Evolutionary conservation across 768 basidiomycete species (phyloP), one percentile per base, ranked within the genome.

Genomic region (Suillus brevipes): DNA sequence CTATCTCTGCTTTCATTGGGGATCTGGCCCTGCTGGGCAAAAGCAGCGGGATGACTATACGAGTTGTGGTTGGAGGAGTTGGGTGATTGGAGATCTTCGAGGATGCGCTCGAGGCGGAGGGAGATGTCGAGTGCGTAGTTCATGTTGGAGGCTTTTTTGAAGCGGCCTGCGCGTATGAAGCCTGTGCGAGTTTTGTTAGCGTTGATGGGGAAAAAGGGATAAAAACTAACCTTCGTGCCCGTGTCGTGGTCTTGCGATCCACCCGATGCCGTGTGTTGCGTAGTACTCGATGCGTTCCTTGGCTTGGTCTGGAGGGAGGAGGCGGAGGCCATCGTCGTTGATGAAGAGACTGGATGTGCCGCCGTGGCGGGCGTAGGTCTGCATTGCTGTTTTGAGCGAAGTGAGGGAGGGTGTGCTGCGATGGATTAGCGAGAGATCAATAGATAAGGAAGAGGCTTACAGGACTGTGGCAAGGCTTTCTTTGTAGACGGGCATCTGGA

Each of bases 61-160:
- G n/a, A n/a, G 13, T 23, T 50, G 49, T 50, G 25, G 16, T 20
- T 16, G 9, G 9, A 8, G 43, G 43, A n/a, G 28, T 34, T 72
- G 68, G 2, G 6, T 18, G 75, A 75, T 56, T 77, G 75, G 42
- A 77, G 69, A 10, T 43, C 66, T 45, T 75, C 75, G 20, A 77
- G 73, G 31, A 74, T 66, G 45, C 76, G 71, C 20, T 75, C 74
- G 63, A 73, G 71, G 38, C 80, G 77, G 36, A 83, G 71, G 6
- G 80, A 81, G 2, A 84, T 67, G 45, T 78, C 80, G 47, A 84
- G 79, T 25, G 85, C 92, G 70, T 90, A 94, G 73, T 96, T 97
- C 89, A 96, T 89, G 77, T 97, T 97, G 18, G 88, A 89, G 1
- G 94, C 94, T 78, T 97, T 97, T 82, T 97, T 97, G 83, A 97